A percentile compares a stretch with the other conserved stretches of the same genome.
phyloP scores from a whole-genome alignment of 179 eudicot species.

The Gypsophila paniculata region DNA sequence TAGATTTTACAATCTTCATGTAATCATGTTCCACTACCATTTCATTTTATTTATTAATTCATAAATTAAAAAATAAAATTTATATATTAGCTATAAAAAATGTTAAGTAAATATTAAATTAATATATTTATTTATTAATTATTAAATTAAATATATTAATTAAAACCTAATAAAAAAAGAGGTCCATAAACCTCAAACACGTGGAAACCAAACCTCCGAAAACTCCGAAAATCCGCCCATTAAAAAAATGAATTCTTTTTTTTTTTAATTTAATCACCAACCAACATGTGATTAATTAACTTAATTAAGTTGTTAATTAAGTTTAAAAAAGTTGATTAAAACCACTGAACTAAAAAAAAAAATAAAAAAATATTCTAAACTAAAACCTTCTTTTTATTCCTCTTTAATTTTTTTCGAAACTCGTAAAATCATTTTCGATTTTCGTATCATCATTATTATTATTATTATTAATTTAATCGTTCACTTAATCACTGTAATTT shows the following conservation, averaged over 20 bases:
- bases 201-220: conserved; percentile 11
- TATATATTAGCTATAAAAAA: too few relatives aligned
- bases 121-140: too few relatives aligned
- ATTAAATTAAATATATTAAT: too few relatives aligned
- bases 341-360: conserved; percentile 8
- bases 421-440: conserved; percentile 28
- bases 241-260: background rate
- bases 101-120: too few relatives aligned
- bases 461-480: conserved; percentile 2
- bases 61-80: too few relatives aligned
- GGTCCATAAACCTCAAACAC: conserved; percentile 3
- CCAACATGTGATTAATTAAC: background rate
- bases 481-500: conserved; percentile 13
- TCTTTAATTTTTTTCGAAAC: conserved; percentile 4
- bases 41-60: background rate
- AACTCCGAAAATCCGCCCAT: background rate
- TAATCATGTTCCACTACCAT: background rate
- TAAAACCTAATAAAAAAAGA: background rate
- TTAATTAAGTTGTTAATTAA: background rate
- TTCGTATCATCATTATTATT: background rate
- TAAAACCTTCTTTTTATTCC: too few relatives aligned
- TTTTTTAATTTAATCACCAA: background rate
- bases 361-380: too few relatives aligned
- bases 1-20: conserved; percentile 7
- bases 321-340: background rate